Conservation (phyloP, 345 rosid genomes). For the Laguncularia racemosa region DNA sequence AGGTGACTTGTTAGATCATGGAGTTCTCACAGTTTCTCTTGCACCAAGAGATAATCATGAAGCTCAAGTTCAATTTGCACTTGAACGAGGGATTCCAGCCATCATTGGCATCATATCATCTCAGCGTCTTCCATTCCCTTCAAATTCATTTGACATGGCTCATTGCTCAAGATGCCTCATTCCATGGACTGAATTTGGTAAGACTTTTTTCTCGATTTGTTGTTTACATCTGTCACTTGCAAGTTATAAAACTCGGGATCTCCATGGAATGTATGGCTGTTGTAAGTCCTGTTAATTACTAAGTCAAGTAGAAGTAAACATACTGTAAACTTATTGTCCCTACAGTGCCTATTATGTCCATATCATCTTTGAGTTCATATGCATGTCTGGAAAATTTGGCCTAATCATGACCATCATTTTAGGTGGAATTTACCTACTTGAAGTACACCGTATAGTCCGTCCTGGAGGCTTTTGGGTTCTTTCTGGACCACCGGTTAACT, state of each 20-base stretch:
- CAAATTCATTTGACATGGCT: slow-evolving; percentile 97
- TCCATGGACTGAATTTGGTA: slow-evolving; percentile 99
- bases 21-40: slow-evolving; percentile 82
- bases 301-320: too few relatives aligned
- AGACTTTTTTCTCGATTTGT: neutral
- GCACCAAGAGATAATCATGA: slow-evolving; percentile 99
- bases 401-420: slow-evolving; percentile 14
- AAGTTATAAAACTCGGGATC: neutral
- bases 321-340: too few relatives aligned
- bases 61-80: slow-evolving; percentile 97
- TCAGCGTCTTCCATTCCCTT: slow-evolving; percentile 94
- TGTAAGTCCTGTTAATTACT: too few relatives aligned
- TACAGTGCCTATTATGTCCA: too few relatives aligned
- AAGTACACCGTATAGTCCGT: slow-evolving; percentile 83
- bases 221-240: neutral
- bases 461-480: slow-evolving; percentile 99
- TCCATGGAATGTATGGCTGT: too few relatives aligned
- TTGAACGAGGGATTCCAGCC: slow-evolving; percentile 98
- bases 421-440: slow-evolving; percentile 96
- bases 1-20: slow-evolving; percentile 88
- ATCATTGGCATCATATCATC: slow-evolving; percentile 95
- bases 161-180: slow-evolving; percentile 99
- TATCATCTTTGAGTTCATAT: neutral
- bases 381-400: neutral
- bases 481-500: slow-evolving; percentile 97